Evolutionary conservation across 768 basidiomycete genomes (phyloP), one percentile per base, ranked within the genome.

Genomic region (Mycena filopes): DNA sequence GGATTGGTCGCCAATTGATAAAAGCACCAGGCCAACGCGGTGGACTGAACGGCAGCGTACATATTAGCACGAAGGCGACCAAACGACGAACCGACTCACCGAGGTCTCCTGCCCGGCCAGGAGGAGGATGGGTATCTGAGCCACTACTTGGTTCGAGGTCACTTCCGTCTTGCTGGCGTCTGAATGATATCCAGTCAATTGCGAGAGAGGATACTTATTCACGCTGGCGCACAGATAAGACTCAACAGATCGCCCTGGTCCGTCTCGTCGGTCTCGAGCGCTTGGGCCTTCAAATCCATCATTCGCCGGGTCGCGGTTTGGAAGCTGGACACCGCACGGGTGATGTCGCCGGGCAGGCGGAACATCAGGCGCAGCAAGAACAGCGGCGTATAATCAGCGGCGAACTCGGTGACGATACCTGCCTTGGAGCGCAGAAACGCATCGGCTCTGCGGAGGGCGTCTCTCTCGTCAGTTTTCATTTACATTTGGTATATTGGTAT

Each of bases 41-140:
- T 38, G 33, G 28, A 36, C 36, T 36, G 9, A 36, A n/a, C n/a
- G n/a, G n/a, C n/a, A n/a, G n/a, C n/a, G n/a, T 36, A 15, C 10
- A 15, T 36, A 15, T 36, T 36, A 36, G 36, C n/a, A n/a, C n/a
- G n/a, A n/a, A 36, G 36, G 36, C 36, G 36, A 36, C 10, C 36
- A 36, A 36, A 36, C 9, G 4, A 36, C 4, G 15, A 36, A 11
- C 2, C 36, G 36, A 36, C 36, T 11, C 2, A 36, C 50, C 18
- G 38, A 42, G 16, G 54, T 41, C 3, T 55, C 54, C 23, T 55
- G 54, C 15, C 54, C 51, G 7, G 51, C 54, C 6, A 55, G 11
- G 16, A 55, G 54, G 26, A 55, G 31, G 26, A 42, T 9, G 25
- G 54, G 41, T 7, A 43, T 26, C 42, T 55, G 54, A 20, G 25